Evolutionary conservation across 352 stramenopile genomes (phyloP), one percentile per base, ranked within the genome.

Genomic region (Pilasporangium apinafurcum): DNA sequence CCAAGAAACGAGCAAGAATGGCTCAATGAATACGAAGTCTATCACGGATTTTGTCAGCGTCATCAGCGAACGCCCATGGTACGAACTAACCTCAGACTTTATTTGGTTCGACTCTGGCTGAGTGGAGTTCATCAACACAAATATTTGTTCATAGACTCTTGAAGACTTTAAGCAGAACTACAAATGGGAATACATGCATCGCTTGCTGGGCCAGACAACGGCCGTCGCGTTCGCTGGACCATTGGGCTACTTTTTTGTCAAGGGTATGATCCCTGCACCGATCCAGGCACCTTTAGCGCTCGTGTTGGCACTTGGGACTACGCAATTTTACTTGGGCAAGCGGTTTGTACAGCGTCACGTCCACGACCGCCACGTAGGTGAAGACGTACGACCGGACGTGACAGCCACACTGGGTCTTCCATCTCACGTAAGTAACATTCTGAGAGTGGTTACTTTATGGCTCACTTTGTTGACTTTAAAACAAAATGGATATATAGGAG

Each of bases 161-260:
- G 91, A 97, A 1, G 95, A 98, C 17, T 99, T 99, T 56, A 97
- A 98, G 58, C 84, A 67, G 9, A 98, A 98, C 51, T 98, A 95
- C 63, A 97, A 84, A 46, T 88, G 72, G 68, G 83, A 96, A 54
- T 83, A 68, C 24, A 53, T 83, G 36, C 96, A 99, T 67, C 74
- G 95, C 7, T 95, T 98, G 68, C 71, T 98, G 5, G 95, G 96
- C 14, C 56, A 97, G 30, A 55, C 79, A 13, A 89, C 97, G 5
- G 92, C 92, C 10, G 49, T 98, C 4, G 68, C 85, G 17, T 98
- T 98, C 57, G 62, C 74, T 16, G 62, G 83, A 0, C 95, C 95
- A 1, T 77, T 97, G 22, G 53, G 70, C 0, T 98, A 97, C 54
- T 98, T 98, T 55, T 81, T 77, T 14, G 56, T 70, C 21, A 83